Evolutionary conservation across 352 stramenopile species (phyloP), one percentile per base, ranked within the genome.

Genomic region (Phytophthora syringae): DNA sequence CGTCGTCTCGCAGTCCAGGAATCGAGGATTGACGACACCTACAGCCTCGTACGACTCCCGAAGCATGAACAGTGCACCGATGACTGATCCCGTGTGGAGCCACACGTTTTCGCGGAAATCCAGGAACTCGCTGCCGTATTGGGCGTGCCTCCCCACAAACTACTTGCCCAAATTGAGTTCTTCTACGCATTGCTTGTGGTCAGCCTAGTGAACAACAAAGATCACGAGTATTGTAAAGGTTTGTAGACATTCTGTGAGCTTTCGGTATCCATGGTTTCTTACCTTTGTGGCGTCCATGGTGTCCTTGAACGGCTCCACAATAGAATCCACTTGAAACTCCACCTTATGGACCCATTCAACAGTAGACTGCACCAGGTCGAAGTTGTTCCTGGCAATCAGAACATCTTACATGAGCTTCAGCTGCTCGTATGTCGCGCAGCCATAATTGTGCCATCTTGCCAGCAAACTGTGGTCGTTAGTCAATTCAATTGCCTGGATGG

Each of bases 261-360:
- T 44, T 51, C 7, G 13, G 55, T 43, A 6, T 9, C 9, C 15
- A n/a, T 20, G 21, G 27, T 30, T 18, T 40, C 43, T 45, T 30
- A 64, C 56, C 27, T 64, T 57, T 13, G 34, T 45, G 3, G 6
- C 34, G 34, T 42, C 34, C 12, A 12, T 9, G 15, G n/a, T 48
- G 22, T 54, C 44, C 3, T 57, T 64, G 25, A 64, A 57, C 2
- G 37, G 25, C 18, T 56, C 24, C 6, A 57, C 47, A 9, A 51
- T 42, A 13, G 6, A n/a, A 16, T 47, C 24, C 5, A 57, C 20
- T 21, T 52, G 10, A 15, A 52, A 64, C 21, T 44, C 24, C 10
- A 64, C 24, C 32, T 43, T 64, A 7, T 64, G 36, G 37, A 64
- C 3, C n/a, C n/a, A n/a, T n/a, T n/a, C n/a, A n/a, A n/a, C n/a